Evolutionary conservation across 441 rosid genomes (phyloP).

Genomic region (Jatropha podagrica): DNA sequence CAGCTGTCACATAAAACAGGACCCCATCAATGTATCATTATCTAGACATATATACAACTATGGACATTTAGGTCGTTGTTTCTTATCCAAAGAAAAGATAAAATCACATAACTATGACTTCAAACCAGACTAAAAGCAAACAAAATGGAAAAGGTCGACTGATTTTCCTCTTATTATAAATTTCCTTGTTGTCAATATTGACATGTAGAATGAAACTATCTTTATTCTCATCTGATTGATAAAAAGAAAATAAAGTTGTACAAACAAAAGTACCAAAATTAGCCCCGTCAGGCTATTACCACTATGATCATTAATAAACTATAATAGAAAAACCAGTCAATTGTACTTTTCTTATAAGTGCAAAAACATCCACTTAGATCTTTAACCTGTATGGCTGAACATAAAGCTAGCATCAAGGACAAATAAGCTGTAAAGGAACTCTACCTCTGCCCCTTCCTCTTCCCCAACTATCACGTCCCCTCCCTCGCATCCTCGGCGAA

Average conservation of each 20-base stretch:
- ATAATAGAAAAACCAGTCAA: background rate
- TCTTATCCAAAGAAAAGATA: background rate
- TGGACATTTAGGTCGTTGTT: too few species aligned
- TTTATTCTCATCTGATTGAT: too few species aligned
- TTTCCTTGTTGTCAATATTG: too few species aligned
- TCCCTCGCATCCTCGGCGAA: conserved; percentile 25
- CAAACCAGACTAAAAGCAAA: background rate
- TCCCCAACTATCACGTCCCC: conserved; percentile 29
- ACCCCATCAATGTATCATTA: background rate
- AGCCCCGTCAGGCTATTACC: background rate
- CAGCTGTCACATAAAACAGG: background rate
- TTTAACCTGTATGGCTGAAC: background rate
- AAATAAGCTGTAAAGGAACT: background rate
- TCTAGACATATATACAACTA: background rate
- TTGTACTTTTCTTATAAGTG: too few species aligned
- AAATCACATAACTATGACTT: too few species aligned
- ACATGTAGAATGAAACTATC: too few species aligned
- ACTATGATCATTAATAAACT: background rate
- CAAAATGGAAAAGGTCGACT: too few species aligned
- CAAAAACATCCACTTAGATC: background rate
- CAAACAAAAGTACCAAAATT: background rate
- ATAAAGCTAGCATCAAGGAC: background rate
- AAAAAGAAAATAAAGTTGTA: background rate
- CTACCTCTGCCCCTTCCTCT: conserved; percentile 40
- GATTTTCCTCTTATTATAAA: too few species aligned